Percentiles rank a stretch among this genome's conserved stretches.
phyloP scores from a whole-genome alignment of 495 filamentous ascomycete species.

The Chaetomium fimeti region DNA sequence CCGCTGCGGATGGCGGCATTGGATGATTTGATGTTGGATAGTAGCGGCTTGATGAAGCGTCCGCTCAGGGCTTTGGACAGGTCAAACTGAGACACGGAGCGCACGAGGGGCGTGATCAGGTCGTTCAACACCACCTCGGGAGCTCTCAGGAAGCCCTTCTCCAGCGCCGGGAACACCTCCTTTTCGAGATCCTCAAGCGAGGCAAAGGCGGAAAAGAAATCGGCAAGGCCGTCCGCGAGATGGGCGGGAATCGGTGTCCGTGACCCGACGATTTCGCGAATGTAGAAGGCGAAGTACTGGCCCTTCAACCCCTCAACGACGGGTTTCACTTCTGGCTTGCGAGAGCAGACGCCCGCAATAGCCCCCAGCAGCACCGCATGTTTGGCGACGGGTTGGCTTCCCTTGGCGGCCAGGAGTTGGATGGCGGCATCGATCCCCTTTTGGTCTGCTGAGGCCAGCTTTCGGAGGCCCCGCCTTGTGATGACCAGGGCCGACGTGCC shows the following conservation, averaged over 20 bases:
- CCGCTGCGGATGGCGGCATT: constrained; percentile 74
- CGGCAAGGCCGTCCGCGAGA: constrained; percentile 67
- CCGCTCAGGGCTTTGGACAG: constrained; percentile 67
- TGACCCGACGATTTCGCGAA: constrained; percentile 80
- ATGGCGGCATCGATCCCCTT: constrained; percentile 64
- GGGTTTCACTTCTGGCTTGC: constrained; percentile 57
- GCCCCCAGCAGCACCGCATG: constrained; percentile 80
- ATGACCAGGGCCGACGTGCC: constrained; percentile 66
- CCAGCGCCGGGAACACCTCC: constrained; percentile 75
- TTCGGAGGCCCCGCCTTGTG: constrained; percentile 70
- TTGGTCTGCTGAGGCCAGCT: constrained; percentile 60
- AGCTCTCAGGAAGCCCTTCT: constrained; percentile 82
- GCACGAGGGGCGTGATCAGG: constrained; percentile 67
- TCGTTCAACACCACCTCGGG: constrained; percentile 85
- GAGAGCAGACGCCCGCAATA: constrained; percentile 78
- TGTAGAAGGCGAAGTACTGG: constrained; percentile 74
- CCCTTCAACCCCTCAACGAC: constrained; percentile 64
- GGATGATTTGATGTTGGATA: constrained; percentile 86
- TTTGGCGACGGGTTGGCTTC: constrained; percentile 57
- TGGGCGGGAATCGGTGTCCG: constrained; percentile 67
- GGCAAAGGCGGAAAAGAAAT: constrained; percentile 80
- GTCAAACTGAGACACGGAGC: constrained; percentile 69
- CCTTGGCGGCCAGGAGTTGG: constrained; percentile 62
- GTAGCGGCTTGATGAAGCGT: constrained; percentile 75
- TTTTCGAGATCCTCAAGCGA: constrained; percentile 69